phyloP scores from a whole-genome alignment of 164 flowering plant genomes.

The Magnolia officinalis region DNA sequence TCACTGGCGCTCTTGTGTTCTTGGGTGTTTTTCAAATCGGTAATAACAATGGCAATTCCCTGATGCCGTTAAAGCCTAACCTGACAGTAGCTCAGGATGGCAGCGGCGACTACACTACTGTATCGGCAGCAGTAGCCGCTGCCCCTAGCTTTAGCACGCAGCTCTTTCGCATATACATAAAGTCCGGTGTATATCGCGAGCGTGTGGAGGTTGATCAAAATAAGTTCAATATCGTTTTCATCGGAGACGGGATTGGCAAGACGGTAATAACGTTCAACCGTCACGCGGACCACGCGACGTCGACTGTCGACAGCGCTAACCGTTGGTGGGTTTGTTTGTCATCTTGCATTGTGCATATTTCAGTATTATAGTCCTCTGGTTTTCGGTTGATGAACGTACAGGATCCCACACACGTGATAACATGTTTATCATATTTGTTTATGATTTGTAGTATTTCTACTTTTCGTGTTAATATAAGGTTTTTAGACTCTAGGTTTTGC shows the following conservation, averaged over 20 bases:
- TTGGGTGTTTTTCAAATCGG: no score
- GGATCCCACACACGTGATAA: no score
- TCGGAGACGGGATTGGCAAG: conserved; percentile 67
- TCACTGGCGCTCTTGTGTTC: no score
- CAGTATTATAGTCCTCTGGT: no score
- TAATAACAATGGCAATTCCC: no score
- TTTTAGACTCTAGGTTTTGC: no score
- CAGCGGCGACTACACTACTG: conserved; percentile 59
- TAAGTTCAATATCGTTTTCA: conserved; percentile 68
- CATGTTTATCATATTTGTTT: no score
- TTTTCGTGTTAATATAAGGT: no score
- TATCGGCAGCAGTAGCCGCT: conserved; percentile 67
- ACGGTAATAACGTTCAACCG: conserved; percentile 72
- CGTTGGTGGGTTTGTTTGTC: conserved; percentile 49
- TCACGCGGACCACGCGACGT: conserved; percentile 70
- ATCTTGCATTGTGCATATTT: no score
- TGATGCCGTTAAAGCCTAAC: conserved; percentile 20
- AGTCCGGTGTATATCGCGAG: conserved; percentile 75
- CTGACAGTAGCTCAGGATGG: conserved; percentile 83
- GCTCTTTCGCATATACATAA: conserved; percentile 62
- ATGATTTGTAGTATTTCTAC: no score
- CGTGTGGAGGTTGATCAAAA: conserved; percentile 69
- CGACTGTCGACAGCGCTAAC: conserved; percentile 86
- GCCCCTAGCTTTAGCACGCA: conserved; percentile 65
- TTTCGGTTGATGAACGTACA: no score